These are phyloP conservation scores for Nematocida ausubeli DNA, from an alignment of 371 early-diverging fungal genomes.

Conservation along the genomic window DNA sequence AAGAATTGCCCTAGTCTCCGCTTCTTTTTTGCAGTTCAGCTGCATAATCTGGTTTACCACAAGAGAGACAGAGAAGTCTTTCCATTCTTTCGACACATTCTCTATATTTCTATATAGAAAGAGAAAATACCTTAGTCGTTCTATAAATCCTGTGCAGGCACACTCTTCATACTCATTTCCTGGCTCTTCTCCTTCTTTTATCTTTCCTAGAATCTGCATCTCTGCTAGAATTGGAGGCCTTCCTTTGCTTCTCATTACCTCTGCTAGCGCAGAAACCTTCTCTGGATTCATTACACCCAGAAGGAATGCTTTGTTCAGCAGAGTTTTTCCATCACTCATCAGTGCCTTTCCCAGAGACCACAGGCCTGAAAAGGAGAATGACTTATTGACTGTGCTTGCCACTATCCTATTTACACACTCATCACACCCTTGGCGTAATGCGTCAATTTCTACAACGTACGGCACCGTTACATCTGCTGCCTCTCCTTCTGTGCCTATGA, in stretches of 20 bases:
- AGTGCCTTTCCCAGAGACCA: conserved; percentile 22
- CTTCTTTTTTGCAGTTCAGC: conserved; percentile 9
- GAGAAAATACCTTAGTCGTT: neutral
- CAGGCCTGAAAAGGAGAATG: conserved; percentile 2
- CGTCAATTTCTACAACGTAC: neutral
- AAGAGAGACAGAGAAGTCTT: neutral
- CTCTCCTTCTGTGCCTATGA: neutral
- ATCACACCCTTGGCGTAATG: neutral
- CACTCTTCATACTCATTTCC: neutral
- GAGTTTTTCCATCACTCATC: neutral
- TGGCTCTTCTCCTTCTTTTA: neutral
- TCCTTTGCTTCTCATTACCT: neutral
- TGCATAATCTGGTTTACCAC: neutral
- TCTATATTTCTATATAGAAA: neutral
- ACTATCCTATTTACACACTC: conserved; percentile 1
- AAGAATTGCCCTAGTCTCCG: neutral
- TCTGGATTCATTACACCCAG: neutral
- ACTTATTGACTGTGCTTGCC: neutral
- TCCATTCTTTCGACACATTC: neutral
- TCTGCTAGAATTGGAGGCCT: neutral
- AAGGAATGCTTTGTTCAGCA: neutral
- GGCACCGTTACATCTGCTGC: neutral
- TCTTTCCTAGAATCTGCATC: neutral
- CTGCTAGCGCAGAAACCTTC: conserved; percentile 4
- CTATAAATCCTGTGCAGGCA: neutral